phyloP scores from a whole-genome alignment of 2,329 filamentous ascomycete genomes.

The Didymella lethalis region DNA sequence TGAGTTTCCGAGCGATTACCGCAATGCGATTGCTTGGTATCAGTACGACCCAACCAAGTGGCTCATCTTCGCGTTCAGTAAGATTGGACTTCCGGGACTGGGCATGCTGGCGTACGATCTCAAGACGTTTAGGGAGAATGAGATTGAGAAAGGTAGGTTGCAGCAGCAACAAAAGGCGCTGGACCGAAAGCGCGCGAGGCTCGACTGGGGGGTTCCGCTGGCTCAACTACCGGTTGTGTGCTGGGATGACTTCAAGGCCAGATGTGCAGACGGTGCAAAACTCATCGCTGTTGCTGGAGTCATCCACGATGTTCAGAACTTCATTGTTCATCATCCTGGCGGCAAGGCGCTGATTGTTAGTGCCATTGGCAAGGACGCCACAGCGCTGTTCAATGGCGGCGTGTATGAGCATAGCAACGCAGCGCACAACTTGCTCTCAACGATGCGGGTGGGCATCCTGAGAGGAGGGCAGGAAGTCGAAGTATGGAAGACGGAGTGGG shows the following conservation, averaged over 20 bases:
- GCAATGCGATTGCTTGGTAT: constrained; percentile 51
- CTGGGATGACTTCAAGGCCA: constrained; percentile 49
- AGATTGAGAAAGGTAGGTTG: constrained; percentile 53
- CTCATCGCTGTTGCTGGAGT: constrained; percentile 50
- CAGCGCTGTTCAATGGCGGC: constrained; percentile 52
- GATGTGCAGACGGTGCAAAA: constrained; percentile 39
- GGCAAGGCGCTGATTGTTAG: constrained; percentile 48
- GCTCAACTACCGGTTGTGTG: constrained; percentile 49
- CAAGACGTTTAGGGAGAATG: constrained; percentile 52
- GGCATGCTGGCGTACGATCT: constrained; percentile 47
- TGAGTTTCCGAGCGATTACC: constrained; percentile 53
- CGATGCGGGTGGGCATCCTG: constrained; percentile 51
- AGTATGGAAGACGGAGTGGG: constrained; percentile 47
- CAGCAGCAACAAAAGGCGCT: constrained; percentile 53
- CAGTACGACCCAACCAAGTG: constrained; percentile 54
- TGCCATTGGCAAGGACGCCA: constrained; percentile 51
- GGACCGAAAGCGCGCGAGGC: constrained; percentile 44
- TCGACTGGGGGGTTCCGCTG: constrained; percentile 52
- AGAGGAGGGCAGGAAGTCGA: constrained; percentile 52
- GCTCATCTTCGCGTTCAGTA: constrained; percentile 48
- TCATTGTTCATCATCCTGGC: constrained; percentile 50
- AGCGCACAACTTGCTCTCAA: constrained; percentile 51
- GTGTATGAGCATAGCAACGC: constrained; percentile 53
- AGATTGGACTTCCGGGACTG: constrained; percentile 35
- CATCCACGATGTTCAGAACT: constrained; percentile 50